These are phyloP conservation scores for Gossypium davidsonii DNA, from an alignment of 441 rosid genomes.

Conservation along the genomic window DNA sequence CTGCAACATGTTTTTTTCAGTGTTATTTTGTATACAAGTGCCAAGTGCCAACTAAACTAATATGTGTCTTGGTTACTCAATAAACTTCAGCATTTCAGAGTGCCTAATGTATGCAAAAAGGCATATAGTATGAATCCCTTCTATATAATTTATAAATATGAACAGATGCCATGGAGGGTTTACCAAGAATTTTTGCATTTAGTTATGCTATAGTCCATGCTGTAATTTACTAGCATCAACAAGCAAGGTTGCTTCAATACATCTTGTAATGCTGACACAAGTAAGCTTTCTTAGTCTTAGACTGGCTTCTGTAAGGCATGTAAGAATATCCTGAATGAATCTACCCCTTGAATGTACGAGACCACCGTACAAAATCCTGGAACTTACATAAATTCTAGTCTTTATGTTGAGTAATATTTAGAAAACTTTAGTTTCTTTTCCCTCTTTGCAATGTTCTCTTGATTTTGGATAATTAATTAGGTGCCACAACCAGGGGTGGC, in stretches of 20 bases:
- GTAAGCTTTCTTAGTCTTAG: not conserved
- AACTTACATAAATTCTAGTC: not conserved
- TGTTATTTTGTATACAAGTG: too few relatives aligned
- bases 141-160: not conserved
- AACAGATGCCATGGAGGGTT: not conserved
- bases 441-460: not conserved
- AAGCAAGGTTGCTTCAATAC: not conserved
- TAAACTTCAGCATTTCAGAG: not conserved
- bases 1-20: not conserved
- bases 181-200: not conserved
- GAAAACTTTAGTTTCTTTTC: not conserved
- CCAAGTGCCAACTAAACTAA: not conserved
- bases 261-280: not conserved
- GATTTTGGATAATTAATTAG: slow-evolving; percentile 4
- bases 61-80: not conserved
- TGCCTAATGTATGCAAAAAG: not conserved
- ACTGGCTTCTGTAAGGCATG: not conserved
- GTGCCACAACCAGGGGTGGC: slow-evolving; percentile 7
- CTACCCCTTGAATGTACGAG: not conserved
- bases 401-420: not conserved
- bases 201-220: not conserved
- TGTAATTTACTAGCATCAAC: not conserved
- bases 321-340: not conserved
- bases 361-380: not conserved
- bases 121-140: not conserved